Conservation (phyloP, 1,139 yeast species). For the Yamadazyma triangularis region DNA sequence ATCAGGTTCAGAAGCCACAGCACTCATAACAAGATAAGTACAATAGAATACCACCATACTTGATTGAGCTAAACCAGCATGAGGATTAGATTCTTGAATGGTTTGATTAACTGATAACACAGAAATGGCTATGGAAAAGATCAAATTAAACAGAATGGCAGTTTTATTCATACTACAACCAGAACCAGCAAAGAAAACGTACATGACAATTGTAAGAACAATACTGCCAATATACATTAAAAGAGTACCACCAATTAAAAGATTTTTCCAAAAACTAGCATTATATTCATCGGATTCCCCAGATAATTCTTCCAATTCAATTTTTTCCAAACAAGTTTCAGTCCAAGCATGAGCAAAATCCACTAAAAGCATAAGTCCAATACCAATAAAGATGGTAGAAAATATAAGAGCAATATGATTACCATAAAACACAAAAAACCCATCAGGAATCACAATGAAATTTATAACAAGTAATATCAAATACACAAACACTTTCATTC, state of each 20-base stretch:
- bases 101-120: slow-evolving; percentile 72
- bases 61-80: slow-evolving; percentile 94
- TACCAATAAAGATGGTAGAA: slow-evolving; percentile 80
- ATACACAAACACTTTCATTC: slow-evolving; percentile 65
- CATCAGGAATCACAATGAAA: slow-evolving; percentile 75
- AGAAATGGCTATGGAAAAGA: slow-evolving; percentile 62
- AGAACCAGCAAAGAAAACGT: slow-evolving; percentile 72
- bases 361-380: slow-evolving; percentile 84
- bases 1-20: slow-evolving; percentile 96
- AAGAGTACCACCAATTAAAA: slow-evolving; percentile 82
- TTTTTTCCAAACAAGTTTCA: slow-evolving; percentile 86
- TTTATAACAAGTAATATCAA: slow-evolving; percentile 52
- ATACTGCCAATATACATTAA: slow-evolving; percentile 76
- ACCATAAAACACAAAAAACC: slow-evolving; percentile 85
- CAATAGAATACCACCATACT: slow-evolving; percentile 95
- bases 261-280: slow-evolving; percentile 68
- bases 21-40: slow-evolving; percentile 86
- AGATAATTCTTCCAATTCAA: slow-evolving; percentile 79
- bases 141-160: slow-evolving; percentile 73
- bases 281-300: slow-evolving; percentile 44
- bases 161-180: slow-evolving; percentile 91
- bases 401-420: slow-evolving; percentile 82
- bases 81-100: slow-evolving; percentile 89
- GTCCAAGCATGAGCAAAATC: slow-evolving; percentile 99
- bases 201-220: slow-evolving; percentile 73